Conservation (phyloP, 371 early-diverging fungal species). For the Mortierella sp. region DNA sequence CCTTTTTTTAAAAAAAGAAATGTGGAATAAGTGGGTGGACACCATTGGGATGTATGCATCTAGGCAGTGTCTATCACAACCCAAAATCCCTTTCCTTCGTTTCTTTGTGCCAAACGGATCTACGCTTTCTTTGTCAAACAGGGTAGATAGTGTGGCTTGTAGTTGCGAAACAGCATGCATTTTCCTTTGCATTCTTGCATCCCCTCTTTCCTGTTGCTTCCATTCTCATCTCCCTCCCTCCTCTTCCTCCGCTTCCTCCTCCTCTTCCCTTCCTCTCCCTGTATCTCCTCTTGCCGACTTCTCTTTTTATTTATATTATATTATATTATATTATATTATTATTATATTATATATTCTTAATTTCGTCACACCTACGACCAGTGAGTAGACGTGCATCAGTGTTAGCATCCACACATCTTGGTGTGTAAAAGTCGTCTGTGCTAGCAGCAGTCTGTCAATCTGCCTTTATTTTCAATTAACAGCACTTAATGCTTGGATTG, state of each 20-base stretch:
- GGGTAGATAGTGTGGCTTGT: neutral
- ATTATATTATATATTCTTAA: neutral
- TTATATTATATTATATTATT: no score
- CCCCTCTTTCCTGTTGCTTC: neutral
- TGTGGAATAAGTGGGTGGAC: no score
- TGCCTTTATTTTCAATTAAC: no score
- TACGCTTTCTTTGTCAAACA: neutral
- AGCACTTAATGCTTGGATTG: no score
- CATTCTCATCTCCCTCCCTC: neutral
- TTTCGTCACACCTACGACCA: neutral
- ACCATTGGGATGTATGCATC: no score
- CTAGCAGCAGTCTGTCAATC: neutral
- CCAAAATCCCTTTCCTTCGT: no score
- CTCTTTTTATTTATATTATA: neutral
- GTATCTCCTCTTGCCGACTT: neutral
- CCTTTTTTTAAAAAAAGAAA: no score
- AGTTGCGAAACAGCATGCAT: neutral
- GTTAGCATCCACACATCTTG: neutral
- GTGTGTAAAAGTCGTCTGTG: neutral
- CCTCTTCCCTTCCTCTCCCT: neutral
- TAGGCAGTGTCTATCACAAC: no score
- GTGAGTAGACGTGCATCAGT: neutral
- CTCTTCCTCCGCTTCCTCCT: neutral
- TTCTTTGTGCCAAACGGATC: no score
- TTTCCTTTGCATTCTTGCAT: neutral